Evolutionary conservation across 805 yeast genomes (phyloP).

Genomic region (Myxozyma sirexii): DNA sequence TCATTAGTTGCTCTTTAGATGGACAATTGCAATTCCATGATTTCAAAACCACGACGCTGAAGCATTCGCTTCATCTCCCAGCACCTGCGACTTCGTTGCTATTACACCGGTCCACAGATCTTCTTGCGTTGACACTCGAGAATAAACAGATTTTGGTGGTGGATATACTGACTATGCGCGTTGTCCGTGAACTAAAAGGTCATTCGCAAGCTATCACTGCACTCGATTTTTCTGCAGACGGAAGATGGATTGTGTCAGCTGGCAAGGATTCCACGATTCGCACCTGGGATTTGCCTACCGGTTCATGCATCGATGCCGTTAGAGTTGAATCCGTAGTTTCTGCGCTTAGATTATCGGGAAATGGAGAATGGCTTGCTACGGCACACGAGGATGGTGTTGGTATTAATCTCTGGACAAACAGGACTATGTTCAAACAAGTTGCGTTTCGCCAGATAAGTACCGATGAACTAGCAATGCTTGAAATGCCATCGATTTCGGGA

Average conservation of each 20-base stretch:
- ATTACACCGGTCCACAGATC: conserved; percentile 79
- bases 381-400: conserved; percentile 91
- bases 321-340: conserved; percentile 79
- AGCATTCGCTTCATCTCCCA: conserved; percentile 67
- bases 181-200: conserved; percentile 86
- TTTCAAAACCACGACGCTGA: conserved; percentile 67
- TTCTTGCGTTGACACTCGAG: conserved; percentile 83
- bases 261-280: conserved; percentile 84
- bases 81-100: conserved; percentile 78
- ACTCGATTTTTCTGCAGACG: conserved; percentile 89
- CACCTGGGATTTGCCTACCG: conserved; percentile 97
- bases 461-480: conserved; percentile 53
- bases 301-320: conserved; percentile 94
- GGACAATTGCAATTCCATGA: conserved; percentile 87
- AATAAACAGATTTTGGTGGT: conserved; percentile 81
- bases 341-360: conserved; percentile 74
- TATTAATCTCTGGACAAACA: conserved; percentile 87
- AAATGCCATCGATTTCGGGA: conserved; percentile 77
- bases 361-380: conserved; percentile 89
- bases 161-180: conserved; percentile 76
- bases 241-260: conserved; percentile 88
- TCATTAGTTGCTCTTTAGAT: conserved; percentile 87
- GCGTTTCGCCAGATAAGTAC: conserved; percentile 72
- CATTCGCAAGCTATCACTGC: conserved; percentile 86
- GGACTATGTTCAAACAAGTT: conserved; percentile 77